Evolutionary conservation across 441 rosid species (phyloP), one percentile per base, ranked within the genome.

Genomic region (Daphne laureola): DNA sequence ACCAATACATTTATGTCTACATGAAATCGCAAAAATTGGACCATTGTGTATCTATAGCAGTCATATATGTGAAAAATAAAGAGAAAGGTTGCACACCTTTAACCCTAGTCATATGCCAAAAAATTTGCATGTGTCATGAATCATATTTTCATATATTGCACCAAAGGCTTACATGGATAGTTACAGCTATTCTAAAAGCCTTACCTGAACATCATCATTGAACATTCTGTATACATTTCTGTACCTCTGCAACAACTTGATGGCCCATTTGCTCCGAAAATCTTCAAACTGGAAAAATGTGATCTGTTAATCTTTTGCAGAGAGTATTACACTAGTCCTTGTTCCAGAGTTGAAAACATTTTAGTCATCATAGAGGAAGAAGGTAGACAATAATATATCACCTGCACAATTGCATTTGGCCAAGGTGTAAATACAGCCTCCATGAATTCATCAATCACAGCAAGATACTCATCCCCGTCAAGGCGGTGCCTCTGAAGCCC

Each of bases 181-280:
- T 31, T 31, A 9, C 38, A 31, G 7, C 38, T 31, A 31, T 9
- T 31, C 12, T 50, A 65, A 63, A 63, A 64, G 13, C 44, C 64
- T 63, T 73, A 90, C 99, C 99, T 93, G 99, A 74, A 93, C 99
- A 78, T 93, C 99, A 79, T 93, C 99, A 25, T 93, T 93, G 63
- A 93, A 93, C 99, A 93, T 93, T 68, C 96, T 81, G 61, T 87
- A 81, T 17, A 71, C 64, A 69, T 68, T 70, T 75, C 99, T 82
- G 57, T 87, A 93, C 40, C 93, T 80, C 82, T 87, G 97, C 82
- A 93, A 73, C 66, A 93, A 71, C 78, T 93, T 90, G 76, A 93
- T 87, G 43, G 99, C 99, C 99, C 99, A 93, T 77, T 93, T 93
- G 89, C 99, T 93, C 77, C 90, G 96, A 73, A 93, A 93, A 81